A percentile compares a stretch with the other conserved stretches of the same genome.
These are phyloP conservation scores for Heterobasidion annosum DNA, from an alignment of 1,284 basidiomycete species.

Conservation along the genomic window DNA sequence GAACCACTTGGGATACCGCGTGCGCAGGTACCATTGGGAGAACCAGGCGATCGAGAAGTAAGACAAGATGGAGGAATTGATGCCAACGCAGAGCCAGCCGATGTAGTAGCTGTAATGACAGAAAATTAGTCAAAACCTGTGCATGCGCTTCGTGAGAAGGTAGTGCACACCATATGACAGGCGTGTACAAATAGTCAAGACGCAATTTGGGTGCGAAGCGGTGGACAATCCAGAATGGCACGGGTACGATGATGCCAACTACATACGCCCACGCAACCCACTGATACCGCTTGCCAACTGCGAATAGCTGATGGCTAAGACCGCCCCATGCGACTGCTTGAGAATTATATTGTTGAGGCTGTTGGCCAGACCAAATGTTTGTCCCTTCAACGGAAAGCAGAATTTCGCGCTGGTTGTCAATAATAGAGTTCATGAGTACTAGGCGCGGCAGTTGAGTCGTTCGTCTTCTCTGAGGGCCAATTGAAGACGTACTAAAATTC, in stretches of 20 bases:
- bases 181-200: slow-evolving; percentile 38
- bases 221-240: slow-evolving; percentile 46
- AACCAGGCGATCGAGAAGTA: slow-evolving; percentile 34
- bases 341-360: slow-evolving; percentile 31
- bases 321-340: slow-evolving; percentile 44
- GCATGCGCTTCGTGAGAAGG: background rate
- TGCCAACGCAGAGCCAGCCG: slow-evolving; percentile 35
- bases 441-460: background rate
- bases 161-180: slow-evolving; percentile 27
- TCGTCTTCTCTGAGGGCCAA: too few relatives aligned
- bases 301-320: slow-evolving; percentile 29
- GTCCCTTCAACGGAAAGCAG: slow-evolving; percentile 22
- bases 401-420: slow-evolving; percentile 29
- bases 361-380: slow-evolving; percentile 43
- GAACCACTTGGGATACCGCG: slow-evolving; percentile 31
- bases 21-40: slow-evolving; percentile 33
- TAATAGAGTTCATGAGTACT: slow-evolving; percentile 43
- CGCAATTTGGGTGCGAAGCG: slow-evolving; percentile 32
- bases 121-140: background rate
- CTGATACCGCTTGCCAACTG: slow-evolving; percentile 17
- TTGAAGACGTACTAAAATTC: slow-evolving; percentile 17
- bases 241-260: slow-evolving; percentile 39
- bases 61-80: slow-evolving; percentile 39
- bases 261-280: slow-evolving; percentile 28
- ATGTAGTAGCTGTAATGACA: slow-evolving; percentile 23